phyloP scores from a whole-genome alignment of 768 basidiomycete species.

The Gloeophyllum trabeum region DNA sequence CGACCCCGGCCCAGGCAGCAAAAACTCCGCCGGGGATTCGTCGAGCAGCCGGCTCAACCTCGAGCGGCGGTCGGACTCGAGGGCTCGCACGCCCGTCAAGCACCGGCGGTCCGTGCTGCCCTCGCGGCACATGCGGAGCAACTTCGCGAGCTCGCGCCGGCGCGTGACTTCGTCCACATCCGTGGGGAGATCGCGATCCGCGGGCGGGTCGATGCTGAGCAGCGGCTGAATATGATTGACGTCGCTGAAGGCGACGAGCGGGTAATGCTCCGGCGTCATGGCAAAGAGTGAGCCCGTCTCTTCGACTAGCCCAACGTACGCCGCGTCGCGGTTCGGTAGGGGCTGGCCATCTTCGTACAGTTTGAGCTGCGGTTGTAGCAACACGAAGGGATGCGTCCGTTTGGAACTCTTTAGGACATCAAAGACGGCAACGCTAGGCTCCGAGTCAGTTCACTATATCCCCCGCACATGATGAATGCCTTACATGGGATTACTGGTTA shows the following conservation, averaged over 20 bases:
- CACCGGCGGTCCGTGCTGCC: slow-evolving; percentile 39
- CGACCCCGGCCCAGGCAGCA: no score
- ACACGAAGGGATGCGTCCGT: slow-evolving; percentile 58
- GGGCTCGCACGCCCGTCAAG: slow-evolving; percentile 45
- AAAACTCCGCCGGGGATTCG: slow-evolving; percentile 37
- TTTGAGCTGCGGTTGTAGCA: slow-evolving; percentile 78
- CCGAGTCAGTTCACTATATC: no score
- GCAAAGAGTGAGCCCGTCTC: slow-evolving; percentile 71
- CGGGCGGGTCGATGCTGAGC: not conserved
- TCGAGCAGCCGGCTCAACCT: slow-evolving; percentile 43
- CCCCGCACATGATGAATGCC: slow-evolving; percentile 12
- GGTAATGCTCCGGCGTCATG: slow-evolving; percentile 74
- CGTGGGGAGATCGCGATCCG: slow-evolving; percentile 13
- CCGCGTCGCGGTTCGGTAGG: slow-evolving; percentile 37
- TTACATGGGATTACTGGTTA: slow-evolving; percentile 57
- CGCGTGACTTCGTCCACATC: slow-evolving; percentile 32
- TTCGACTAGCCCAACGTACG: slow-evolving; percentile 74
- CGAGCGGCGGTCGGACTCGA: slow-evolving; percentile 36
- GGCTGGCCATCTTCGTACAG: slow-evolving; percentile 46
- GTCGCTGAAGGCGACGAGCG: slow-evolving; percentile 67
- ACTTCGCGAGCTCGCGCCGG: slow-evolving; percentile 24
- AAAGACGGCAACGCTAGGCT: slow-evolving; percentile 72
- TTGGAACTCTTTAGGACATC: slow-evolving; percentile 48
- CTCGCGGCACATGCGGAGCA: slow-evolving; percentile 26
- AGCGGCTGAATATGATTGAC: slow-evolving; percentile 14